Evolutionary conservation across 371 early-diverging fungal species (phyloP).

Genomic region (Mucor velutinosus): DNA sequence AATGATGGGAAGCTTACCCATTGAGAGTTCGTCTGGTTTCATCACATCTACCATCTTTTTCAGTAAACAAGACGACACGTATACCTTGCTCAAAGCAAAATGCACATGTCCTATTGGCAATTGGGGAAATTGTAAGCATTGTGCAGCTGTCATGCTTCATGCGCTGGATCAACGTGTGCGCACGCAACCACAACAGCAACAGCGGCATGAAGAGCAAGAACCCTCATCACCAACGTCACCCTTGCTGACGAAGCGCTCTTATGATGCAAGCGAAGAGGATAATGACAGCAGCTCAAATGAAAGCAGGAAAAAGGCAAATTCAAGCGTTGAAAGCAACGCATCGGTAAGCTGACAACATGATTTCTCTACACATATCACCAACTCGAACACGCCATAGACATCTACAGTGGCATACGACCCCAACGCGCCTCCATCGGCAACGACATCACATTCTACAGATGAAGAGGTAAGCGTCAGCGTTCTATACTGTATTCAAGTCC

Average conservation of each 20-base stretch:
- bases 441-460: neutral
- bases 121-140: neutral
- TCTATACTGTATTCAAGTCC: neutral
- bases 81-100: neutral
- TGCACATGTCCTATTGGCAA: neutral
- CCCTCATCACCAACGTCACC: neutral
- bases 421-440: neutral
- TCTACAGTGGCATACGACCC: conserved; percentile 1
- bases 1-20: neutral
- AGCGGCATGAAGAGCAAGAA: neutral
- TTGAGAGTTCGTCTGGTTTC: neutral
- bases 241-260: neutral
- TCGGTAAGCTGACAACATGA: neutral
- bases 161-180: neutral
- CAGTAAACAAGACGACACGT: neutral
- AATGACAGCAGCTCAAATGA: neutral
- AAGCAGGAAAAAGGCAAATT: neutral
- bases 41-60: neutral
- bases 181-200: neutral
- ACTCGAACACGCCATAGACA: neutral
- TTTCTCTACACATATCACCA: no score
- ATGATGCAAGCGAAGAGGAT: neutral
- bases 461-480: neutral
- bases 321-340: neutral
- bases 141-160: neutral